Percentiles rank a stretch among this genome's conserved stretches.
Evolutionary conservation across 2,329 filamentous ascomycete genomes (phyloP).

Genomic region (Lachnellula occidentalis): DNA sequence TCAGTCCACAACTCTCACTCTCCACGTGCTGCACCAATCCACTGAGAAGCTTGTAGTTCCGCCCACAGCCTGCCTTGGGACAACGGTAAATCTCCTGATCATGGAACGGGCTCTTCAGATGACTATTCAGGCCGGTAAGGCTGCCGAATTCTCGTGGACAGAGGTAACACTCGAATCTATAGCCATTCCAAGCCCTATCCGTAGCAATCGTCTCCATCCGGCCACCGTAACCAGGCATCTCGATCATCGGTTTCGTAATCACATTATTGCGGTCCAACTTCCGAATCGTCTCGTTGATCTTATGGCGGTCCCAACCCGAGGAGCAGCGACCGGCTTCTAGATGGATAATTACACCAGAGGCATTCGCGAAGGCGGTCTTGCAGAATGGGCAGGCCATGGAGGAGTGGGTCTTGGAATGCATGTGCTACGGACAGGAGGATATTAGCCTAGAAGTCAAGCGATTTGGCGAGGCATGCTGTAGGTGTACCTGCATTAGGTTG

Average conservation of each 20-base stretch:
- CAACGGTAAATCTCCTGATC: slow-evolving; percentile 35
- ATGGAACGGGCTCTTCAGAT: slow-evolving; percentile 49
- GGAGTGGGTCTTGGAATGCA: slow-evolving; percentile 45
- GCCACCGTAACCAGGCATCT: slow-evolving; percentile 34
- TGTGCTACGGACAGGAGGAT: slow-evolving; percentile 40
- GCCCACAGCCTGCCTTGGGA: slow-evolving; percentile 12
- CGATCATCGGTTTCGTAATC: slow-evolving; percentile 48
- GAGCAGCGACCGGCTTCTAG: slow-evolving; percentile 45
- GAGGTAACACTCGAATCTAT: slow-evolving; percentile 46
- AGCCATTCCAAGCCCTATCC: slow-evolving; percentile 39
- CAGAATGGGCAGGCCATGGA: slow-evolving; percentile 52
- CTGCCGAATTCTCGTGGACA: slow-evolving; percentile 42
- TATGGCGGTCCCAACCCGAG: slow-evolving; percentile 40
- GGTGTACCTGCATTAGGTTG: slow-evolving; percentile 20
- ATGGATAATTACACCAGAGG: slow-evolving; percentile 58
- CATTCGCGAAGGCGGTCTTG: slow-evolving; percentile 38
- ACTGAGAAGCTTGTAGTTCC: slow-evolving; percentile 21
- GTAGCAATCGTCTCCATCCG: slow-evolving; percentile 35
- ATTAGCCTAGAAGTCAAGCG: background rate
- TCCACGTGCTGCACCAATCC: slow-evolving; percentile 24
- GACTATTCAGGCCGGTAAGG: slow-evolving; percentile 39
- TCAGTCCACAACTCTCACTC: slow-evolving; percentile 25
- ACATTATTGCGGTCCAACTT: slow-evolving; percentile 41
- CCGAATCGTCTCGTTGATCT: slow-evolving; percentile 41
- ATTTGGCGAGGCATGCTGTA: background rate